Conservation (phyloP, 164 flowering plant species). For the Kingdonia uniflora region DNA sequence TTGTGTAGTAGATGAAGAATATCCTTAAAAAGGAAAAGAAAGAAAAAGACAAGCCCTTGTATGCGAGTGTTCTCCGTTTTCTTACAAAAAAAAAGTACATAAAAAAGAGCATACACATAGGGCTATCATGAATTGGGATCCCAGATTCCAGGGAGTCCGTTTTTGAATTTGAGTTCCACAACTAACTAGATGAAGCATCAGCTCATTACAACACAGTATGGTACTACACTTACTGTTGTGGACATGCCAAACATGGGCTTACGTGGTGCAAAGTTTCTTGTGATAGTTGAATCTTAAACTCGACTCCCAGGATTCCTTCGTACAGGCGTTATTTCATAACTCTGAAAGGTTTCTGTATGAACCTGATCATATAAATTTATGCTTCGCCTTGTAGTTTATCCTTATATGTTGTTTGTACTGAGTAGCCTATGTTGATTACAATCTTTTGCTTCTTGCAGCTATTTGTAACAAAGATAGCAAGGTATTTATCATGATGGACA, state of each 20-base stretch:
- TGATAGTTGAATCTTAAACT: not conserved
- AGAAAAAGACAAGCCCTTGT: not conserved
- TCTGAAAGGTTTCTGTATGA: not conserved
- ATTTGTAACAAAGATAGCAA: conserved; percentile 79
- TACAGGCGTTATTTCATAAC: not conserved
- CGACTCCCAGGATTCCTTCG: not conserved
- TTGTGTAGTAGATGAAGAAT: too few species aligned
- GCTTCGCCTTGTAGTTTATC: not conserved
- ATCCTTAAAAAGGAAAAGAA: not conserved
- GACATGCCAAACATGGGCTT: too few species aligned
- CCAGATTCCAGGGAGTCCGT: too few species aligned
- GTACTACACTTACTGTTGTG: too few species aligned
- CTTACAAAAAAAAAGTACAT: not conserved
- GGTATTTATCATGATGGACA: conserved; percentile 50
- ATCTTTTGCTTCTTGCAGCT: conserved; percentile 39
- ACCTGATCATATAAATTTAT: not conserved
- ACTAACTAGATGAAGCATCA: not conserved
- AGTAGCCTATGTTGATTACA: not conserved
- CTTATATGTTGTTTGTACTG: too few species aligned
- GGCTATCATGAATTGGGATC: too few species aligned
- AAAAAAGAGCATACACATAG: not conserved
- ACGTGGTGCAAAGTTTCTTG: not conserved
- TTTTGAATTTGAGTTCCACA: too few species aligned
- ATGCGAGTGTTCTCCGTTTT: not conserved
- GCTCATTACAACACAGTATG: not conserved